phyloP scores from a whole-genome alignment of 2,329 filamentous ascomycete species.

The Colletotrichum sp. region DNA sequence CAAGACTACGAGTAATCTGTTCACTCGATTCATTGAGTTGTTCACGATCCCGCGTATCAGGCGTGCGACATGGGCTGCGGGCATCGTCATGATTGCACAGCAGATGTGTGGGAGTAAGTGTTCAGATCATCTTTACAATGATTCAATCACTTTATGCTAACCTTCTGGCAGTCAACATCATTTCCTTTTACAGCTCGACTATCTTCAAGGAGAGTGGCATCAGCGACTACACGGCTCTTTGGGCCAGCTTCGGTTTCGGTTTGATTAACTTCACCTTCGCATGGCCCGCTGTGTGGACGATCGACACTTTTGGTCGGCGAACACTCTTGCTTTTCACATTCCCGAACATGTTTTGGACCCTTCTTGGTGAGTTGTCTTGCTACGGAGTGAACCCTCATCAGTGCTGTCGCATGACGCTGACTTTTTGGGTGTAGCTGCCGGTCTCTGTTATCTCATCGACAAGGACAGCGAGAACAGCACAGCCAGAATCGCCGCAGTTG shows the following conservation, averaged over 20 bases:
- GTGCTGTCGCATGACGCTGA: background rate
- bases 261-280: slow-evolving; percentile 69
- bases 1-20: slow-evolving; percentile 46
- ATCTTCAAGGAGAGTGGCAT: slow-evolving; percentile 50
- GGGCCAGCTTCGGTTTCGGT: slow-evolving; percentile 49
- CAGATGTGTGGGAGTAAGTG: slow-evolving; percentile 61
- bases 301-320: slow-evolving; percentile 70
- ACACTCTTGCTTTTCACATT: slow-evolving; percentile 69
- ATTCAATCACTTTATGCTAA: background rate
- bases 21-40: slow-evolving; percentile 57
- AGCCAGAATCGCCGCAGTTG: slow-evolving; percentile 57
- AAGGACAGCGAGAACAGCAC: slow-evolving; percentile 32
- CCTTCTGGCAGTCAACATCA: slow-evolving; percentile 44
- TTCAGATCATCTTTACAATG: background rate
- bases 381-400: background rate
- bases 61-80: slow-evolving; percentile 69
- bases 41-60: slow-evolving; percentile 63
- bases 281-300: slow-evolving; percentile 70
- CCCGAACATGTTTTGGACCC: slow-evolving; percentile 68
- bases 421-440: slow-evolving; percentile 30
- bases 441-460: slow-evolving; percentile 41
- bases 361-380: slow-evolving; percentile 38
- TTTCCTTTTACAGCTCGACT: slow-evolving; percentile 52
- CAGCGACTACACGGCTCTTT: slow-evolving; percentile 40
- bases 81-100: slow-evolving; percentile 70